Percentiles rank a stretch among this genome's conserved stretches.
Evolutionary conservation across 805 yeast species (phyloP).

Genomic region (Danielia reshetovae): DNA sequence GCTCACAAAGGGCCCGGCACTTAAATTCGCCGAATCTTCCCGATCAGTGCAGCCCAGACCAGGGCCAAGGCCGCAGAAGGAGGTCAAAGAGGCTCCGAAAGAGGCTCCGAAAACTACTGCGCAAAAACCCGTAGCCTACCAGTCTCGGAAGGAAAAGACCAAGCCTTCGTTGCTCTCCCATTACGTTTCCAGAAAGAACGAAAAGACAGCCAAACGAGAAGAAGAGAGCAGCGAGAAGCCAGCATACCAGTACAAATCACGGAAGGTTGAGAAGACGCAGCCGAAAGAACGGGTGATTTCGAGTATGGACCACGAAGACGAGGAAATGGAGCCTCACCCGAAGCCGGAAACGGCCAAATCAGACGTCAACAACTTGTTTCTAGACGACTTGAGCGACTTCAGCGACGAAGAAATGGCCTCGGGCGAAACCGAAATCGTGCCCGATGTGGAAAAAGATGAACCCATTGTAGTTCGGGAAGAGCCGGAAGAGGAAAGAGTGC

Average conservation of each 20-base stretch:
- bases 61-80: too few relatives aligned
- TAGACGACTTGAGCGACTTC: slow-evolving; percentile 17
- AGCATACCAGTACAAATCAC: slow-evolving; percentile 29
- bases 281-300: slow-evolving; percentile 38
- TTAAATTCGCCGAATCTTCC: neutral
- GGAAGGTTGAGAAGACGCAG: slow-evolving; percentile 27
- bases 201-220: slow-evolving; percentile 5
- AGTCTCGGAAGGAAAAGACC: slow-evolving; percentile 13
- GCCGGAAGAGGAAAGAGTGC: neutral
- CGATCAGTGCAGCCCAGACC: too few relatives aligned
- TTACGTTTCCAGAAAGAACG: slow-evolving; percentile 15
- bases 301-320: slow-evolving; percentile 7
- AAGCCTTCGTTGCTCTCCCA: slow-evolving; percentile 8
- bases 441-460: slow-evolving; percentile 12
- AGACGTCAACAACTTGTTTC: slow-evolving; percentile 11
- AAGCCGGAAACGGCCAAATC: slow-evolving; percentile 2
- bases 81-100: neutral
- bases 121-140: slow-evolving; percentile 5
- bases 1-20: slow-evolving; percentile 29
- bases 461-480: slow-evolving; percentile 10
- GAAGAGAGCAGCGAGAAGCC: slow-evolving; percentile 1
- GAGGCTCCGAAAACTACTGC: neutral
- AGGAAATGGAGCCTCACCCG: slow-evolving; percentile 2
- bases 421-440: too few relatives aligned
- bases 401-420: slow-evolving; percentile 4